Percentiles rank a stretch among this genome's conserved stretches.
Conservation (phyloP, 2,329 filamentous ascomycete genomes). For the Colletotrichum salicis region DNA sequence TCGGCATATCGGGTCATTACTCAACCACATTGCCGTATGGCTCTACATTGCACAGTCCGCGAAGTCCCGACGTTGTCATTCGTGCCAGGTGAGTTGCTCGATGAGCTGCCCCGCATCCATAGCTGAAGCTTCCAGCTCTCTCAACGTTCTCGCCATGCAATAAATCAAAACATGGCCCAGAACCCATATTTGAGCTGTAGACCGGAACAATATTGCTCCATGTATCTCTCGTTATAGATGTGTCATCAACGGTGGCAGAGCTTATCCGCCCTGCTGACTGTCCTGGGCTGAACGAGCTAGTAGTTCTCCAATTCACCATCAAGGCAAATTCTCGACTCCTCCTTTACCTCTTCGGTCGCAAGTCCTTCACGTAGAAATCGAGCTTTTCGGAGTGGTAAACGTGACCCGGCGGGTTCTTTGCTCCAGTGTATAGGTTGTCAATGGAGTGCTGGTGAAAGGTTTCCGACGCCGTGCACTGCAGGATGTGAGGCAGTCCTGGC, state of each 20-base stretch:
- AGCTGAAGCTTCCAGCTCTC: not conserved
- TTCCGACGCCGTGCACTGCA: constrained; percentile 80
- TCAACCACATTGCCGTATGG: not conserved
- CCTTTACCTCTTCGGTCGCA: constrained; percentile 52
- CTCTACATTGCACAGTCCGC: not conserved
- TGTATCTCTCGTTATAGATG: too few species aligned
- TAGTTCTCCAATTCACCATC: not conserved
- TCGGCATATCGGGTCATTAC: not conserved
- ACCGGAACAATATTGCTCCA: not conserved
- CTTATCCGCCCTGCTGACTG: not conserved
- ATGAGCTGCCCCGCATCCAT: not conserved
- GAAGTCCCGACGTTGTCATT: not conserved
- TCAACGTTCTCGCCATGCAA: constrained; percentile 33
- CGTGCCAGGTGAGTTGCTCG: not conserved
- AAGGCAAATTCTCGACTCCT: constrained; percentile 1
- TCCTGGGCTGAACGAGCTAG: too few species aligned
- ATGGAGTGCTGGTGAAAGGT: constrained; percentile 82
- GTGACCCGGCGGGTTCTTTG: constrained; percentile 72
- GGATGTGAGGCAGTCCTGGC: constrained; percentile 85
- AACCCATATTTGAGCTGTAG: not conserved
- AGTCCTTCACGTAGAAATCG: constrained; percentile 68
- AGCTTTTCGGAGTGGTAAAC: constrained; percentile 75
- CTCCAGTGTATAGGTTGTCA: constrained; percentile 81
- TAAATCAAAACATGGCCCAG: constrained; percentile 10
- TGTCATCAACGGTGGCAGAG: not conserved